Conservation (phyloP, 768 basidiomycete species). For the Lactarius indigo region DNA sequence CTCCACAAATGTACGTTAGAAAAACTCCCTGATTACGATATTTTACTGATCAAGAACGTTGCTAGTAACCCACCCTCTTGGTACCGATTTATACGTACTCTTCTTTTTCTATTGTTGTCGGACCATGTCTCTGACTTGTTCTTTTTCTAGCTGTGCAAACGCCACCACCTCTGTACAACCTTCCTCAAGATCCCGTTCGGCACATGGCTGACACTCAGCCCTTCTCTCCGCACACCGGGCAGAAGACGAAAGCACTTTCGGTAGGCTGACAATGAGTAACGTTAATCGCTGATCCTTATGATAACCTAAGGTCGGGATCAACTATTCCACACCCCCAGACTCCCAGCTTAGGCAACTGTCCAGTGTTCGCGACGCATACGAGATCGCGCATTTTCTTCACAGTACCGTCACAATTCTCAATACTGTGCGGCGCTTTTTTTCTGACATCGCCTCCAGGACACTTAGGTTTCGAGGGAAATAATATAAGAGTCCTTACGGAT, state of each 20-base stretch:
- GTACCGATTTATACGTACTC: not conserved
- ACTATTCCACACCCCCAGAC: not conserved
- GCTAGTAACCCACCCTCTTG: not conserved
- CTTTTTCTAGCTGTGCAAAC: not conserved
- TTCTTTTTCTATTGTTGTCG: not conserved
- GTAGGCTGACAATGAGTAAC: not conserved
- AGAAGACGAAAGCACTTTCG: not conserved
- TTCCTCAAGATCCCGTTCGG: too few relatives aligned
- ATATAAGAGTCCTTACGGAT: not conserved
- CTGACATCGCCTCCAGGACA: not conserved
- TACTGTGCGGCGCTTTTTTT: not conserved
- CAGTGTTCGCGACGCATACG: not conserved
- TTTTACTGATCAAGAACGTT: not conserved
- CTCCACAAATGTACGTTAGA: not conserved
- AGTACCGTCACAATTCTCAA: not conserved
- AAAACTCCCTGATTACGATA: not conserved
- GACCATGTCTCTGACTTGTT: not conserved
- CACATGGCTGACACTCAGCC: too few relatives aligned
- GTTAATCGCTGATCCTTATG: not conserved
- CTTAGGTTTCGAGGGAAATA: not conserved
- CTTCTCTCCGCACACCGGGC: not conserved
- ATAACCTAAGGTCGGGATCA: slow-evolving; percentile 2
- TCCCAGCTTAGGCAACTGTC: not conserved
- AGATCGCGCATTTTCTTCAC: not conserved
- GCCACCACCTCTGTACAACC: too few relatives aligned